phyloP scores from a whole-genome alignment of 306 rosid species.

The Chamaecrista fasciculata region DNA sequence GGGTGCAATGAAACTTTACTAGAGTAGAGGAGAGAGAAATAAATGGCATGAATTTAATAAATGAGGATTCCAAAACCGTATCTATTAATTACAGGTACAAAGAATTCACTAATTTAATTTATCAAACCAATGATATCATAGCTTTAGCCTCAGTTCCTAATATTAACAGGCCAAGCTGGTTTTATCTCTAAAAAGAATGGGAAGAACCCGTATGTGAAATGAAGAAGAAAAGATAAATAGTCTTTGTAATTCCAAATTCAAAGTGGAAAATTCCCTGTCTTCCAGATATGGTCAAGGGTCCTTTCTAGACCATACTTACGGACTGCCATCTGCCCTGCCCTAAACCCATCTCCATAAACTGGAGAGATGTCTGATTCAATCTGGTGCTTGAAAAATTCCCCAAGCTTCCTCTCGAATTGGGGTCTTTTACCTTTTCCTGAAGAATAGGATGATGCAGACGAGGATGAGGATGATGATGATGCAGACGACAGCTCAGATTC shows the following conservation, averaged over 20 bases:
- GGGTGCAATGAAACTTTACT: not conserved
- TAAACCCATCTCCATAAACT: conserved; percentile 87
- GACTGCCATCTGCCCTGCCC: conserved; percentile 91
- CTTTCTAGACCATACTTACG: conserved; percentile 70
- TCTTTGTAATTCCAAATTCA: no score
- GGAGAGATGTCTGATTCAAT: conserved; percentile 95
- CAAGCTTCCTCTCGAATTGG: conserved; percentile 76
- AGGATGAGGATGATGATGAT: conserved; percentile 63
- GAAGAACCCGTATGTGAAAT: conserved; percentile 27
- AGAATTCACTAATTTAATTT: not conserved
- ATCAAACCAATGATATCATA: conserved; percentile 25
- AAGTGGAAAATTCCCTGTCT: conserved; percentile 80
- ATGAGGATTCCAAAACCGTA: not conserved
- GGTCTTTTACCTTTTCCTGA: conserved; percentile 55
- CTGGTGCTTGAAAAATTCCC: conserved; percentile 93
- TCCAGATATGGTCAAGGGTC: conserved; percentile 82
- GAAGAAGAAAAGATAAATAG: no score
- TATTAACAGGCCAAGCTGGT: conserved; percentile 50
- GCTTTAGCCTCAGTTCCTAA: conserved; percentile 52
- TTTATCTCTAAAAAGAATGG: conserved; percentile 41
- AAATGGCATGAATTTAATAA: not conserved
- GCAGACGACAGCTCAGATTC: conserved; percentile 65
- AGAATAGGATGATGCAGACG: conserved; percentile 43
- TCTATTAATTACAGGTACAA: conserved; percentile 13
- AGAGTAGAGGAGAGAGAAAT: not conserved